Evolutionary conservation across 2,329 filamentous ascomycete genomes (phyloP), one percentile per base, ranked within the genome.

Genomic region (Scolecobasidium constrictum): DNA sequence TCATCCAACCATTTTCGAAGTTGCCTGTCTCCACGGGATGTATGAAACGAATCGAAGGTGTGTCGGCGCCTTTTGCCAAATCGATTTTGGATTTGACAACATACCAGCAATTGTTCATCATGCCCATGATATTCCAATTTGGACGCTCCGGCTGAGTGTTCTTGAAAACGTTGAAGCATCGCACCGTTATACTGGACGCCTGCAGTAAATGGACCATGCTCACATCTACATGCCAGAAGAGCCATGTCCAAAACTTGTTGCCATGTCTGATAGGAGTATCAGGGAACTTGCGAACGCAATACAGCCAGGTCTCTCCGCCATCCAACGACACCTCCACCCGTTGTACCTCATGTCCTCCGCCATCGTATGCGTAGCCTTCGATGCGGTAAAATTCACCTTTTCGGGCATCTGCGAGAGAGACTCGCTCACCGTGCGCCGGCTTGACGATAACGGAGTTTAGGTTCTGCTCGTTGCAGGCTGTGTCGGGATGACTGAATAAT

Each of bases 51-150:
- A 70, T 56, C 2, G 49, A 52, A 2, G 60, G 48, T 4, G 52
- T 50, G 1, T 58, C 53, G 7, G 56, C 53, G 2, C 62, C 50
- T 13, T 54, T 47, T 12, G 56, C 53, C n/a, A 59, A 53, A 0
- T 54, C 43, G 3, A 66, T 60, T 26, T 66, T 61, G 0, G 62
- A 53, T 36, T 62, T 63, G 12, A 73, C 63, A 1, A 53, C 46
- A 47, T 72, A 72, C 64, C 65, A 69, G 46, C 63, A 65, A 35
- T 73, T 73, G 52, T 73, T 74, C 69, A 74, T 72, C 67, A 73
- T 72, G 9, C 65, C 69, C 63, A 68, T 62, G 1, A 68, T 57
- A 45, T 72, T 73, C 69, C 69, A 73, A 4, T 53, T 56, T 3
- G 61, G 59, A 16, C 60, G 53, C 45, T 62, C 50, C 1, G 70